These are phyloP conservation scores for Citeromyces hawaiiensis DNA, from an alignment of 1,139 yeast genomes.

Conservation along the genomic window DNA sequence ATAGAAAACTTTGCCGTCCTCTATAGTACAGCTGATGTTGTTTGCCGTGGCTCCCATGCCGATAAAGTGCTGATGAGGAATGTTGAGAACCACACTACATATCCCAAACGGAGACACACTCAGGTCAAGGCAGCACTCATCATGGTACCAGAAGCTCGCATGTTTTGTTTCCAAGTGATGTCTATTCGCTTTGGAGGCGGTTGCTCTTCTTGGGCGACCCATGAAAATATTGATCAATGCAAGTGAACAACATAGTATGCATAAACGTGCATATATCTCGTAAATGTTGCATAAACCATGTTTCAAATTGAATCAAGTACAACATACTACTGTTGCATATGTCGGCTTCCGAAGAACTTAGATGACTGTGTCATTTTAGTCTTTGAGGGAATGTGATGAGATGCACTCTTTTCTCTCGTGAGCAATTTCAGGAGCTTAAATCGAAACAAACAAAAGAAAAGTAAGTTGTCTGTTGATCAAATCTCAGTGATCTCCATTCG, in stretches of 20 bases:
- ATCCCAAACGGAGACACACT: conserved; percentile 2
- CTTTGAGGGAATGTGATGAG: too few species aligned
- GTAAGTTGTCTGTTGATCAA: too few species aligned
- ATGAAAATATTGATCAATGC: neutral
- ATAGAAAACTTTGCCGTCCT: conserved; percentile 2
- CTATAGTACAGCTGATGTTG: neutral
- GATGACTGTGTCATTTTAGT: too few species aligned
- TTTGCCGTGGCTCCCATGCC: conserved; percentile 2
- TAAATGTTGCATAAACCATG: conserved; percentile 1
- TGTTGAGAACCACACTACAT: neutral
- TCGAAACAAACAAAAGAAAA: too few species aligned
- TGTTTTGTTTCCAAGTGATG: neutral
- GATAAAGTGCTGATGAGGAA: neutral
- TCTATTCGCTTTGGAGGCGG: neutral
- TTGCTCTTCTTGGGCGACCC: neutral
- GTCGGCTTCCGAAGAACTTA: too few species aligned
- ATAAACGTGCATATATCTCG: neutral
- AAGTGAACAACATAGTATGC: neutral
- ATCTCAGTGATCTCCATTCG: too few species aligned
- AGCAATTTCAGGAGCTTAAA: too few species aligned
- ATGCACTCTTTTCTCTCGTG: too few species aligned
- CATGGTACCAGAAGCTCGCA: neutral
- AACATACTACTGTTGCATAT: too few species aligned
- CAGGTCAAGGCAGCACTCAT: conserved; percentile 1
- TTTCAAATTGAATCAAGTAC: neutral